These are phyloP conservation scores for Allantophomopsis lycopodina DNA, from an alignment of 2,329 filamentous ascomycete species.

Conservation along the genomic window DNA sequence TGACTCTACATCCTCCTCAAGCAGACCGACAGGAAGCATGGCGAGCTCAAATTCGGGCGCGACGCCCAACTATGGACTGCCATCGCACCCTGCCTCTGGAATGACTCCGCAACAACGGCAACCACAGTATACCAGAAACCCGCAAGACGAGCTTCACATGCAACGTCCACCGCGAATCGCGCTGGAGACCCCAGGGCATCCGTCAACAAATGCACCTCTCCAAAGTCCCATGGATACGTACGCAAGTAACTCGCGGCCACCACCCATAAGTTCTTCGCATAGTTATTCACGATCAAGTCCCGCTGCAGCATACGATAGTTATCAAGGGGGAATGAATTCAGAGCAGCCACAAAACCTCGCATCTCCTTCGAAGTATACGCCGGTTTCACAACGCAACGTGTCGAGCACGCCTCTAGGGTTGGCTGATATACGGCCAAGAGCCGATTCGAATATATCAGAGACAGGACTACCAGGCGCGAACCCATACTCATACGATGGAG, in stretches of 20 bases:
- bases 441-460: conserved; percentile 70
- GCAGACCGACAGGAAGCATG: conserved; percentile 21
- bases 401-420: conserved; percentile 84
- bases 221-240: too few species aligned
- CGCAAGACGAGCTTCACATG: too few species aligned
- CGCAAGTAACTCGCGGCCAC: too few species aligned
- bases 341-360: conserved; percentile 46
- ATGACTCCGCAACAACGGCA: too few species aligned
- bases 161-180: too few species aligned
- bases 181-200: too few species aligned
- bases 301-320: conserved; percentile 47
- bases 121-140: too few species aligned
- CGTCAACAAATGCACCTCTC: too few species aligned
- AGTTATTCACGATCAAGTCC: conserved; percentile 79
- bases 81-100: too few species aligned
- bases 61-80: conserved; percentile 11
- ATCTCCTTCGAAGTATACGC: conserved; percentile 41
- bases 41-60: conserved; percentile 16
- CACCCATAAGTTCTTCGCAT: conserved; percentile 40
- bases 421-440: conserved; percentile 79
- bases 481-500: conserved; percentile 48
- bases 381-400: conserved; percentile 41
- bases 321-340: conserved; percentile 36
- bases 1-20: conserved; percentile 1
- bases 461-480: conserved; percentile 41